phyloP scores from a whole-genome alignment of 2,329 filamentous ascomycete species.

The Metarhizium brunneum region DNA sequence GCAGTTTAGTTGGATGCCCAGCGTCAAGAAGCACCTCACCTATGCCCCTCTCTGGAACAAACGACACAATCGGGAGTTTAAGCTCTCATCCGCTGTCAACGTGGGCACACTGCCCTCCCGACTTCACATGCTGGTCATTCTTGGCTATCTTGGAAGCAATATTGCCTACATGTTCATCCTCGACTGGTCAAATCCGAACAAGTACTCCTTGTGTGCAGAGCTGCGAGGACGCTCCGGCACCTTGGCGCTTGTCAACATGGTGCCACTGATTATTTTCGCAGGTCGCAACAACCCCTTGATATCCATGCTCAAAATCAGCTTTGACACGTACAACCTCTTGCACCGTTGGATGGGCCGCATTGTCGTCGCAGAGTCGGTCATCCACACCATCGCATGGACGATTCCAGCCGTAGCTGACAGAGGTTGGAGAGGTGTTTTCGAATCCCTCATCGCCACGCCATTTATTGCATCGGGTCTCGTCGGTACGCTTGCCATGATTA shows the following conservation, averaged over 20 bases:
- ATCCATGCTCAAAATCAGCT: conserved; percentile 70
- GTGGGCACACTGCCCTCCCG: conserved; percentile 56
- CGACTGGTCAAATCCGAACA: conserved; percentile 48
- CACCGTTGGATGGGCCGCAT: conserved; percentile 69
- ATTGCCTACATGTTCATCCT: conserved; percentile 52
- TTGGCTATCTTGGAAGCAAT: conserved; percentile 51
- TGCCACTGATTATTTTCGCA: conserved; percentile 81
- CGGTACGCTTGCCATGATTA: conserved; percentile 49
- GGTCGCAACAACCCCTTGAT: conserved; percentile 93
- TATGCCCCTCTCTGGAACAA: conserved; percentile 56
- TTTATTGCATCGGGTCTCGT: conserved; percentile 61
- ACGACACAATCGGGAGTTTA: conserved; percentile 59
- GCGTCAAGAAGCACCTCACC: conserved; percentile 49
- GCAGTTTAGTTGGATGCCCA: conserved; percentile 52
- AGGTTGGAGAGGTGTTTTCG: conserved; percentile 49
- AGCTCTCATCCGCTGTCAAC: conserved; percentile 49
- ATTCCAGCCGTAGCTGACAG: conserved; percentile 59
- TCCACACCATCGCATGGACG: conserved; percentile 66
- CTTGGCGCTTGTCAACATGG: conserved; percentile 80
- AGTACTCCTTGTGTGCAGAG: conserved; percentile 63
- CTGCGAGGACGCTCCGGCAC: conserved; percentile 79
- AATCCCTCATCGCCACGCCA: conserved; percentile 43
- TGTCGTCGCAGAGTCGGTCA: conserved; percentile 55
- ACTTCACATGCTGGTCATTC: conserved; percentile 49
- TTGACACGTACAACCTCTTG: conserved; percentile 86